Evolutionary conservation across 345 rosid species (phyloP).

Genomic region (Barbarea vulgaris): DNA sequence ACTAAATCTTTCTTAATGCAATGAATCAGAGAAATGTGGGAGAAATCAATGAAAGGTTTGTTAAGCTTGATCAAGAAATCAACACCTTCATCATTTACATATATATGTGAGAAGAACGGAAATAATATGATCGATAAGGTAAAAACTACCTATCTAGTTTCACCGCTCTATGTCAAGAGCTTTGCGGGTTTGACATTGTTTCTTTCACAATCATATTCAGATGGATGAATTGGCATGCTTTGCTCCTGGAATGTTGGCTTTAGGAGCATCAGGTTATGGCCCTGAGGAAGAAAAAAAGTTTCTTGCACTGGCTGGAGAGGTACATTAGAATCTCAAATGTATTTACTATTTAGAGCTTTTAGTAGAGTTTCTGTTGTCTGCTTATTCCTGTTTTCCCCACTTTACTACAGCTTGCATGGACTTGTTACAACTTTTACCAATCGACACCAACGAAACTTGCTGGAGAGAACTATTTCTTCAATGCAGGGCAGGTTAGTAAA

Average conservation of each 20-base stretch:
- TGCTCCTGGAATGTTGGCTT: slow-evolving; percentile 98
- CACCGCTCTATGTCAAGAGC: neutral
- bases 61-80: slow-evolving; percentile 74
- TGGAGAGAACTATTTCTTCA: slow-evolving; percentile 94
- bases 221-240: slow-evolving; percentile 99
- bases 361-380: neutral
- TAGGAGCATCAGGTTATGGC: slow-evolving; percentile 87
- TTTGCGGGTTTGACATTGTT: slow-evolving; percentile 15
- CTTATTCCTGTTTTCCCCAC: neutral
- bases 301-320: slow-evolving; percentile 93
- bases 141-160: slow-evolving; percentile 9
- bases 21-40: slow-evolving; percentile 93
- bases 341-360: neutral
- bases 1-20: slow-evolving; percentile 14
- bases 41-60: slow-evolving; percentile 95
- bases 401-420: slow-evolving; percentile 86
- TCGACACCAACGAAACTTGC: slow-evolving; percentile 92
- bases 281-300: slow-evolving; percentile 73
- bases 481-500: slow-evolving; percentile 57
- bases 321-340: slow-evolving; percentile 26
- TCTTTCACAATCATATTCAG: slow-evolving; percentile 45
- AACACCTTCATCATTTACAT: slow-evolving; percentile 86
- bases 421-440: slow-evolving; percentile 96
- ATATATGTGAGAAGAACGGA: slow-evolving; percentile 88
- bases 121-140: slow-evolving; percentile 70